These are phyloP conservation scores for Microcyclospora tardicrescens DNA, from an alignment of 2,329 filamentous ascomycete genomes.

Conservation along the genomic window DNA sequence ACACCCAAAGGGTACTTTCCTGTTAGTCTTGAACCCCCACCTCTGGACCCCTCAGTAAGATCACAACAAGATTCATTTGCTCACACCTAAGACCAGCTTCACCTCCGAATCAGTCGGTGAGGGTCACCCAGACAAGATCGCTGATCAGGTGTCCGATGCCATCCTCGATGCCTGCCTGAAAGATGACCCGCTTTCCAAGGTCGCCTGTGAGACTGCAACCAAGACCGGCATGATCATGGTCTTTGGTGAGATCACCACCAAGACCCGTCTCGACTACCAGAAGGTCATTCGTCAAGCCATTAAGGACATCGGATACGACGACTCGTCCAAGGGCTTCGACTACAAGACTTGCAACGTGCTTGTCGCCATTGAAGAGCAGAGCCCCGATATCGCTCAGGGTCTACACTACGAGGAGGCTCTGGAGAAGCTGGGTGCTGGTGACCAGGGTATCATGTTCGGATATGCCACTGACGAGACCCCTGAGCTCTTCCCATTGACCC, in stretches of 20 bases:
- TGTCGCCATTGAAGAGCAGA: constrained; percentile 98
- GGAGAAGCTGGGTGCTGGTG: constrained; percentile 95
- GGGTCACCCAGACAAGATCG: constrained; percentile 25
- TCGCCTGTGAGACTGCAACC: constrained; percentile 97
- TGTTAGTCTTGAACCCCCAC: too few species aligned
- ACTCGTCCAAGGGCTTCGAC: constrained; percentile 95
- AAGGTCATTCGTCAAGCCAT: constrained; percentile 88
- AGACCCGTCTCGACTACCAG: constrained; percentile 92
- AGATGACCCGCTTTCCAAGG: constrained; percentile 92
- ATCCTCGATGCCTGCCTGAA: constrained; percentile 94
- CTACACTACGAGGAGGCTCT: constrained; percentile 96
- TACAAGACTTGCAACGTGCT: constrained; percentile 99
- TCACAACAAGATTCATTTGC: not conserved
- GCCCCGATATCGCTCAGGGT: constrained; percentile 96
- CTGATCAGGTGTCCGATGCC: constrained; percentile 93
- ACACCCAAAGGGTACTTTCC: too few species aligned
- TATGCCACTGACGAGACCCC: constrained; percentile 99
- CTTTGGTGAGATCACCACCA: constrained; percentile 97
- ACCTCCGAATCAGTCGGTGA: constrained; percentile 39
- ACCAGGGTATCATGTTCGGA: constrained; percentile 99
- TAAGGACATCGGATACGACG: constrained; percentile 98
- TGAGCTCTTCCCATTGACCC: constrained; percentile 87
- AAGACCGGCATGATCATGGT: constrained; percentile 99
- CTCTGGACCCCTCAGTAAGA: too few species aligned
- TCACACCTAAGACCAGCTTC: constrained; percentile 23